Base-by-base conservation (phyloP, 306 rosid genomes). In the Pyrus pyrifolia region DNA sequence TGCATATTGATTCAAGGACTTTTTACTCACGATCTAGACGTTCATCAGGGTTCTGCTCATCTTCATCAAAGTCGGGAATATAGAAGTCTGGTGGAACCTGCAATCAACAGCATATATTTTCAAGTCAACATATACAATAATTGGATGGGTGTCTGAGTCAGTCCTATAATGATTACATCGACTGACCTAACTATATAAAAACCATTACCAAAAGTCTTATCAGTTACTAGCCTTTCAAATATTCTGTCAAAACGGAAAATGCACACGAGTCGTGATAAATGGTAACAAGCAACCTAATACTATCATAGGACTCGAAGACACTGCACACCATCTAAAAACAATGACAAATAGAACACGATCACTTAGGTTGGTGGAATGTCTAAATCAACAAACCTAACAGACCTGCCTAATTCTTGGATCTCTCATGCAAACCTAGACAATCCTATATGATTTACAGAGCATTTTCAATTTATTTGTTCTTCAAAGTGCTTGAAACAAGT, bases 31-130 rank as follows among this genome's bases (percentile, higher is more conserved):
- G 96, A 85, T 89, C 89, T 76, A 86, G 79, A 67, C 98, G 98
- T 84, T 90, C 97, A 83, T 95, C 98, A 23, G 98, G 97, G 84
- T 92, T 92, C 76, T 88, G 97, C 87, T 82, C 91, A 78, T 95
- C 97, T 86, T 95, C 98, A 65, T 95, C 91, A 10, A 90, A 83
- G 71, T 95, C 98, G 12, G 98, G 98, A 86, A 95, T 86, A 83
- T 89, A 92, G 78, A 95, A 87, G 82, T 95, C 98, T 13, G 98
- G 98, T 45, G 97, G 98, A 76, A 95, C 97, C 98, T 95, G 92
- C 76, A 52, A 79, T 4, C 49, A 78, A 68, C 40, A 85, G 78
- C 67, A 22, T 6, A 58, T 15, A 0, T 40, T 14, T 35, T 72
- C 33, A 33, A 55, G 66, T 71, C 75, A 71, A 55, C 51, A 12